Percentiles rank a stretch among this genome's conserved stretches.
phyloP scores from a whole-genome alignment of 495 filamentous ascomycete genomes.

The Pseudomonodictys pantanalensis region DNA sequence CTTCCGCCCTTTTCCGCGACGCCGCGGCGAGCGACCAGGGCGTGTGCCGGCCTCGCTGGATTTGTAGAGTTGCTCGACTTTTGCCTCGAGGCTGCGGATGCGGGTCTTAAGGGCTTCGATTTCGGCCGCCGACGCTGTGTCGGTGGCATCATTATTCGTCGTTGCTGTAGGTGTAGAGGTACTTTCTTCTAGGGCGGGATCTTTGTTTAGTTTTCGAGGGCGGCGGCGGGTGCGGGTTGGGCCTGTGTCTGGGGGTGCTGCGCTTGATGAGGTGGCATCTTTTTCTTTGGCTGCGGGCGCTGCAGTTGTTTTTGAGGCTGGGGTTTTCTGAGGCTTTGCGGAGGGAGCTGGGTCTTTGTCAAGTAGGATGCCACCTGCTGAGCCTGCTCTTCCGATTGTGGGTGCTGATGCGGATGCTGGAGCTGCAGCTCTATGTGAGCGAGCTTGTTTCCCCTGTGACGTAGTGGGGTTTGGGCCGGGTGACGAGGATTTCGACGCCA shows the following conservation, averaged over 20 bases:
- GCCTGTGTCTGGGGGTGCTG: background rate
- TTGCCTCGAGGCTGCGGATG: constrained; percentile 29
- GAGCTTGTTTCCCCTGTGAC: background rate
- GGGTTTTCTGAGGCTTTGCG: background rate
- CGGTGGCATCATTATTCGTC: background rate
- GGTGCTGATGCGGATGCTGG: background rate
- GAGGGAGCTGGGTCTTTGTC: constrained; percentile 9
- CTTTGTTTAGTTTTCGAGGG: constrained; percentile 29
- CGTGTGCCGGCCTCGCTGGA: background rate
- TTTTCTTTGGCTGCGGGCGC: background rate
- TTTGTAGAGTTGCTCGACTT: constrained; percentile 31
- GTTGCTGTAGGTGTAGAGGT: background rate
- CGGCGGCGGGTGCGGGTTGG: constrained; percentile 21
- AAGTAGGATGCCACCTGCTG: constrained; percentile 19
- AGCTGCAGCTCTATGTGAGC: background rate
- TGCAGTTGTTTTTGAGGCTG: background rate
- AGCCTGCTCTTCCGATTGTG: constrained; percentile 5
- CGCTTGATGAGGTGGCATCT: constrained; percentile 1
- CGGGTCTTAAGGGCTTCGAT: constrained; percentile 32
- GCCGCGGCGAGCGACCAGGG: constrained; percentile 5
- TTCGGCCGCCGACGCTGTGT: constrained; percentile 13
- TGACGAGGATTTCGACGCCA: constrained; percentile 17
- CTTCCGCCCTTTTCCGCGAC: constrained; percentile 29
- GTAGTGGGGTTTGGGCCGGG: constrained; percentile 7
- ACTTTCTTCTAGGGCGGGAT: background rate